phyloP scores from a whole-genome alignment of 2,329 filamentous ascomycete species.

The Diaporthe caulivora region DNA sequence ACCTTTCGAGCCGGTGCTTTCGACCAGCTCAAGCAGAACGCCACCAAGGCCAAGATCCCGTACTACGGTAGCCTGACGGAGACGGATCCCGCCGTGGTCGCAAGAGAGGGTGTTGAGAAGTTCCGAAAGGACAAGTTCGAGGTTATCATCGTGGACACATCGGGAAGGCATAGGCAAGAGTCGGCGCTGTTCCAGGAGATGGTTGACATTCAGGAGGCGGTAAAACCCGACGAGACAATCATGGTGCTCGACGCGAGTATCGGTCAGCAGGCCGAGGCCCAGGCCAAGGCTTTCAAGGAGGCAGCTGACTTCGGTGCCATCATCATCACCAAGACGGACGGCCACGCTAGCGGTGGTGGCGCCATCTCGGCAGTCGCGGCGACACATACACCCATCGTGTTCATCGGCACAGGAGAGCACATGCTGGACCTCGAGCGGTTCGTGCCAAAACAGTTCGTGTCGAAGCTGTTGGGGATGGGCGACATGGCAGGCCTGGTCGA shows the following conservation, averaged over 20 bases:
- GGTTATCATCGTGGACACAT: slow-evolving; percentile 98
- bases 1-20: slow-evolving; percentile 99
- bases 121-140: slow-evolving; percentile 99
- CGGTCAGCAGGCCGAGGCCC: slow-evolving; percentile 93
- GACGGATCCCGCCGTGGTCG: slow-evolving; percentile 93
- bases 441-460: slow-evolving; percentile 91
- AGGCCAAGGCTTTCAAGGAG: slow-evolving; percentile 97
- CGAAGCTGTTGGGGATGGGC: slow-evolving; percentile 95
- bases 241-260: slow-evolving; percentile 98
- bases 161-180: slow-evolving; percentile 94
- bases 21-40: slow-evolving; percentile 98
- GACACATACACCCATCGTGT: slow-evolving; percentile 96
- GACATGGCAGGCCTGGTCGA: slow-evolving; percentile 96
- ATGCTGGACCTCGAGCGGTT: slow-evolving; percentile 96
- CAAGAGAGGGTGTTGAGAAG: slow-evolving; percentile 95
- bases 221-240: slow-evolving; percentile 95
- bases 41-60: slow-evolving; percentile 98
- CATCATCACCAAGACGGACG: slow-evolving; percentile 98
- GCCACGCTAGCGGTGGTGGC: slow-evolving; percentile 93
- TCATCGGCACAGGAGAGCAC: slow-evolving; percentile 97
- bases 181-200: slow-evolving; percentile 96
- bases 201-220: slow-evolving; percentile 93
- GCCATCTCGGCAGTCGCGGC: slow-evolving; percentile 98
- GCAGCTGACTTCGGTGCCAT: slow-evolving; percentile 97
- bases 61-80: slow-evolving; percentile 98